Percentiles rank a stretch among this genome's conserved stretches.
Conservation (phyloP, 345 rosid species). For the Luvunga scandens region DNA sequence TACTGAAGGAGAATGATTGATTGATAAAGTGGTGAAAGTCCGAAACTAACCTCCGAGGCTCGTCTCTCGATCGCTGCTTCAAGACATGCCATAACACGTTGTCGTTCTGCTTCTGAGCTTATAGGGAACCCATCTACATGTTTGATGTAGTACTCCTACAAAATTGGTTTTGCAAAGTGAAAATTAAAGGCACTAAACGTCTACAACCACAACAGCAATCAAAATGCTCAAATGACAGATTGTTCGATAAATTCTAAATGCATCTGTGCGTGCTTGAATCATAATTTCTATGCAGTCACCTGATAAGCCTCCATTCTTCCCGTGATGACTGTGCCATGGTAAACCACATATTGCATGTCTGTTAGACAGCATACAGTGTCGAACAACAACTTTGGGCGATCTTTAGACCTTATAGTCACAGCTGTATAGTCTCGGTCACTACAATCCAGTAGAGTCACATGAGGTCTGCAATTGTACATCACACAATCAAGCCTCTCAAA, state of each 20-base stretch:
- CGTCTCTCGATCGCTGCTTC: conserved; percentile 66
- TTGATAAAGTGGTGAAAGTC: neutral
- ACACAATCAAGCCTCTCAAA: conserved; percentile 32
- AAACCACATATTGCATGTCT: conserved; percentile 54
- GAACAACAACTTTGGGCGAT: conserved; percentile 43
- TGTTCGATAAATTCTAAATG: neutral
- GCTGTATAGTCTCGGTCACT: conserved; percentile 41
- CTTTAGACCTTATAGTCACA: conserved; percentile 36
- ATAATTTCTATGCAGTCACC: conserved; percentile 17
- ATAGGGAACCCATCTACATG: conserved; percentile 61
- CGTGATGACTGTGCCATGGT: conserved; percentile 41
- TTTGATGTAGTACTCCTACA: conserved; percentile 65
- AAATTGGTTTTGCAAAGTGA: neutral
- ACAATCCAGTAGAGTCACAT: conserved; percentile 36
- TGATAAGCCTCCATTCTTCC: conserved; percentile 47
- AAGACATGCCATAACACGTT: conserved; percentile 48
- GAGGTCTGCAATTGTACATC: conserved; percentile 19
- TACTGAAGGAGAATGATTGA: neutral
- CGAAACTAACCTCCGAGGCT: conserved; percentile 32
- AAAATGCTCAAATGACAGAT: neutral
- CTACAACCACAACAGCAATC: neutral
- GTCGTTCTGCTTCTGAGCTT: conserved; percentile 54
- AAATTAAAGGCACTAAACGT: neutral
- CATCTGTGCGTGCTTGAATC: neutral
- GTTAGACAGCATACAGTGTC: conserved; percentile 44